phyloP scores from a whole-genome alignment of 305 asterid genomes.

The Fraxinus velutina region DNA sequence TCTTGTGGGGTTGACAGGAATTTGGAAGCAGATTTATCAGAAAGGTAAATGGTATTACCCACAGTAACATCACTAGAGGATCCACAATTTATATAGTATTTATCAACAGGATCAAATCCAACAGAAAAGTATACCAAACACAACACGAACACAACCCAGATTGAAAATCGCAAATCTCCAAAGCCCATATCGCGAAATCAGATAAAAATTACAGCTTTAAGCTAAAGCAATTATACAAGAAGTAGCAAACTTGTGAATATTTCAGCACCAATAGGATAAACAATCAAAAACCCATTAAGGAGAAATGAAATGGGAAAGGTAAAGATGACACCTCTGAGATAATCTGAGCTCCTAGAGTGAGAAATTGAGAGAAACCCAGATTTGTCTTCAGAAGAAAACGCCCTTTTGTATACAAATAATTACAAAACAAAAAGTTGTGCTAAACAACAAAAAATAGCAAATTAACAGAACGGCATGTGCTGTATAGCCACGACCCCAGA shows the following conservation, averaged over 20 bases:
- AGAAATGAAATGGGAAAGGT: slow-evolving; percentile 19
- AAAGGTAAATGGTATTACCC: slow-evolving; percentile 42
- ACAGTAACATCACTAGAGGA: slow-evolving; percentile 45
- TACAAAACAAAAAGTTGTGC: slow-evolving; percentile 13
- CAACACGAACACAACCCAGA: slow-evolving; percentile 42
- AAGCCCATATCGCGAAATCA: slow-evolving; percentile 39
- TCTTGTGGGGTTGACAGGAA: slow-evolving; percentile 55
- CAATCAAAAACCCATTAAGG: slow-evolving; percentile 26
- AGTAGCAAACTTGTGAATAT: neutral
- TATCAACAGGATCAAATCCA: slow-evolving; percentile 62
- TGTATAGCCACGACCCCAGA: slow-evolving; percentile 23
- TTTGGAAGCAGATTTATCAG: slow-evolving; percentile 58
- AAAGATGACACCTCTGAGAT: slow-evolving; percentile 37
- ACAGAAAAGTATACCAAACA: slow-evolving; percentile 37
- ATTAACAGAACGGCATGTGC: slow-evolving; percentile 28
- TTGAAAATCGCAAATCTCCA: slow-evolving; percentile 33
- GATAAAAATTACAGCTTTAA: slow-evolving; percentile 30
- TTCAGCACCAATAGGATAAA: neutral
- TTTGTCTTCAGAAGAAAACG: slow-evolving; percentile 10
- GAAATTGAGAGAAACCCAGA: slow-evolving; percentile 26
- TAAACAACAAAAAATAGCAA: slow-evolving; percentile 32
- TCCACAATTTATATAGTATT: slow-evolving; percentile 62
- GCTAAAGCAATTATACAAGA: slow-evolving; percentile 15
- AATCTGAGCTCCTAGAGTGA: slow-evolving; percentile 25
- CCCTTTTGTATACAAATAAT: slow-evolving; percentile 13